phyloP scores from a whole-genome alignment of 116 monocot species.

The Papilionanthe hybrid region DNA sequence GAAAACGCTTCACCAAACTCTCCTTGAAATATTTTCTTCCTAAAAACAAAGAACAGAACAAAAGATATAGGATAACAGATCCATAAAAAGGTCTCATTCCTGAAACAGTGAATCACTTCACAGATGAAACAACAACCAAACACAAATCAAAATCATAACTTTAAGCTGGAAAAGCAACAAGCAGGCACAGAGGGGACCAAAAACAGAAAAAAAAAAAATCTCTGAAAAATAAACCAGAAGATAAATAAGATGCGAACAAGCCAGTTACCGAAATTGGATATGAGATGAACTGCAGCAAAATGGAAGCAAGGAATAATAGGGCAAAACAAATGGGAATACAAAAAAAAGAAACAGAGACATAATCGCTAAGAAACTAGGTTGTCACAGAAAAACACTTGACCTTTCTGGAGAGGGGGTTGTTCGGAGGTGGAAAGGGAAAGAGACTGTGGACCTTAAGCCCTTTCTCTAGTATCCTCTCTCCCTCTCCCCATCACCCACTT shows the following conservation, averaged over 20 bases:
- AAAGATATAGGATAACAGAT: not conserved
- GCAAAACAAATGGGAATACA: not conserved
- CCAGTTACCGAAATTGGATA: too few relatives aligned
- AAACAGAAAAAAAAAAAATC: not conserved
- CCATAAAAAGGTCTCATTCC: too few relatives aligned
- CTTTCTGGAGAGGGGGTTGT: constrained; percentile 5
- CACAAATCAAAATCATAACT: not conserved
- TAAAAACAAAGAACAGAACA: not conserved
- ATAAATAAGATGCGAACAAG: too few relatives aligned
- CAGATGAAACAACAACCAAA: not conserved
- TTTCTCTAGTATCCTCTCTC: not conserved
- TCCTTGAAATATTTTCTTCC: not conserved
- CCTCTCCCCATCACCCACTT: not conserved
- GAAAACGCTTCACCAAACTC: not conserved
- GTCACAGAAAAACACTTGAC: not conserved
- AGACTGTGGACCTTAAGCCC: not conserved
- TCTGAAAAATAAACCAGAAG: too few relatives aligned
- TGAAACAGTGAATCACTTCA: not conserved
- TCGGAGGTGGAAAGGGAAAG: not conserved
- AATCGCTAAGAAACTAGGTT: not conserved
- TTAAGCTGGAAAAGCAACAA: not conserved
- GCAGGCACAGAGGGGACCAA: not conserved
- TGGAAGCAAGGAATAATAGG: not conserved
- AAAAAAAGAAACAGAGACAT: not conserved
- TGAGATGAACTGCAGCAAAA: not conserved